Percentiles rank a stretch among this genome's conserved stretches.
Conservation (phyloP, 352 stramenopile genomes). For the Globisporangium paddicum region DNA sequence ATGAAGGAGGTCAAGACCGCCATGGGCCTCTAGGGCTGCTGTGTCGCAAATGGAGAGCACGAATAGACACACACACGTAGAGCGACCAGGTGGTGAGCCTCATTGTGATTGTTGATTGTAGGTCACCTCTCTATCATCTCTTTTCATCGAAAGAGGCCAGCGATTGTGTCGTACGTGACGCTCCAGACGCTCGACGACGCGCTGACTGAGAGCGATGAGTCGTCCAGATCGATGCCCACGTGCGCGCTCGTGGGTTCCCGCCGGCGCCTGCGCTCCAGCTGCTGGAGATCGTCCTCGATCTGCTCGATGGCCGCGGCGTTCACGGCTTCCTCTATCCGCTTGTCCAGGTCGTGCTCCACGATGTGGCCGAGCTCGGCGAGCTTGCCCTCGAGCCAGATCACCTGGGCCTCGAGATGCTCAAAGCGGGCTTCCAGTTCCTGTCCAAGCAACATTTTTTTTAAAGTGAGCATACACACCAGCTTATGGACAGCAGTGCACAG, state of each 20-base stretch:
- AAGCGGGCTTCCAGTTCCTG: constrained; percentile 47
- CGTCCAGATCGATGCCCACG: constrained; percentile 24
- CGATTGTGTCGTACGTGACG: constrained; percentile 23
- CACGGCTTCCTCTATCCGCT: constrained; percentile 10
- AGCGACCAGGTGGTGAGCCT: neutral
- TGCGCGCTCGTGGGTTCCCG: constrained; percentile 18
- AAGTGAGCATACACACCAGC: neutral
- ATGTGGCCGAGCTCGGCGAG: constrained; percentile 28
- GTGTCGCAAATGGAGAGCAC: too few species aligned
- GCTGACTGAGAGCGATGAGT: constrained; percentile 19
- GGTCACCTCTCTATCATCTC: neutral
- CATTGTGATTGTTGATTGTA: neutral
- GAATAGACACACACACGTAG: neutral
- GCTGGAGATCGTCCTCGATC: constrained; percentile 3
- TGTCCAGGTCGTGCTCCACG: constrained; percentile 26
- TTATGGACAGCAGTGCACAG: neutral
- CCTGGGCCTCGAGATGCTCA: constrained; percentile 38
- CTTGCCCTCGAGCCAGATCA: constrained; percentile 42
- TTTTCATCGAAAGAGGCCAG: constrained; percentile 40
- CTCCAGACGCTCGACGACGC: constrained; percentile 12
- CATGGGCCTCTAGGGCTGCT: constrained; percentile 51
- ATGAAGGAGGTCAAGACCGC: constrained; percentile 75
- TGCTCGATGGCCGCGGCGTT: constrained; percentile 8
- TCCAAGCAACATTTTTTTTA: neutral
- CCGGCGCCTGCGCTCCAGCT: constrained; percentile 12